Percentiles rank a stretch among this genome's conserved stretches.
Conservation (phyloP, 2,329 filamentous ascomycete species). For the Ceratocystis ficicola region DNA sequence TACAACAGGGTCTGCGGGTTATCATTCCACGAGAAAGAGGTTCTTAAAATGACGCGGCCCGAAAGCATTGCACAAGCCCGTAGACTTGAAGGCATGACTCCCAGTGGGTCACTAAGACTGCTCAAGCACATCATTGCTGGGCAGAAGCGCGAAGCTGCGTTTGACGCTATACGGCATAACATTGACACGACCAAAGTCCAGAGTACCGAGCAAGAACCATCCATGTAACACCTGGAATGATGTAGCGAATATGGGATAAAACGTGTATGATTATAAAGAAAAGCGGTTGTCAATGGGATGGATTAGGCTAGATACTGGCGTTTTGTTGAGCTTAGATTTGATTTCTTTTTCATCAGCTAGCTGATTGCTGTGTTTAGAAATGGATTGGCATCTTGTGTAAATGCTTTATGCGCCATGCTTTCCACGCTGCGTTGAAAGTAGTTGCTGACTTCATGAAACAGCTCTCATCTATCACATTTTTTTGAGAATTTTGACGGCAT, state of each 20-base stretch:
- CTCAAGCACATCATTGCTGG: slow-evolving; percentile 43
- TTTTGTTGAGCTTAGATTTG: not conserved
- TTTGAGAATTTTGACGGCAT: slow-evolving; percentile 74
- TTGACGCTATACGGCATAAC: slow-evolving; percentile 17
- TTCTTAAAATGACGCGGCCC: slow-evolving; percentile 58
- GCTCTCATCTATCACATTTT: slow-evolving; percentile 22
- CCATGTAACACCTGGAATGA: not conserved
- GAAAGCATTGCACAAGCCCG: slow-evolving; percentile 82
- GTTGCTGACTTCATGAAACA: not conserved
- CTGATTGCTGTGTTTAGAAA: not conserved
- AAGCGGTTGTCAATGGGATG: not conserved
- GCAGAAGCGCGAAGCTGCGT: slow-evolving; percentile 18
- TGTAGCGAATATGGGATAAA: not conserved
- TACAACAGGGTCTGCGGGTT: slow-evolving; percentile 63
- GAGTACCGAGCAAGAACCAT: not conserved
- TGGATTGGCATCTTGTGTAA: slow-evolving; percentile 12
- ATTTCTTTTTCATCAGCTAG: not conserved
- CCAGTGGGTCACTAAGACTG: slow-evolving; percentile 47
- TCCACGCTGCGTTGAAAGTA: not conserved
- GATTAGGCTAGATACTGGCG: not conserved
- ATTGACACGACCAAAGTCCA: not conserved
- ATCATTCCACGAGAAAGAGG: slow-evolving; percentile 64
- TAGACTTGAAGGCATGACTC: slow-evolving; percentile 67
- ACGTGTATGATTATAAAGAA: slow-evolving; percentile 1
- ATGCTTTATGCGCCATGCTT: not conserved